Evolutionary conservation across 2,329 filamentous ascomycete species (phyloP).

Genomic region (Xylaria sp.): DNA sequence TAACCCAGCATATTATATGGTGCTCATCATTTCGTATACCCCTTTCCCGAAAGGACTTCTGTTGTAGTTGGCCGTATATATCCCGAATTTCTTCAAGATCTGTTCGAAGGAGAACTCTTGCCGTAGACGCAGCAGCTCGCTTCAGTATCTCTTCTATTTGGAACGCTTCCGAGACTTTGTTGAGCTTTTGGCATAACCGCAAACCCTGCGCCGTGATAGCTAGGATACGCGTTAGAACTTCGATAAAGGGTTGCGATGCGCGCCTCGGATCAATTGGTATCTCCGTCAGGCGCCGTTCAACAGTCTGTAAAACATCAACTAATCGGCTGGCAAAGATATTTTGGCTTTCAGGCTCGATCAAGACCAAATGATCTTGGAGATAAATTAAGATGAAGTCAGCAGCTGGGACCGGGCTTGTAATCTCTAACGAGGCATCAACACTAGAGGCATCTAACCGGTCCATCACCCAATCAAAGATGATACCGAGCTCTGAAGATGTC

Average conservation of each 20-base stretch:
- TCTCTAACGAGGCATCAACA: conserved; percentile 30
- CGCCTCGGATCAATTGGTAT: conserved; percentile 26
- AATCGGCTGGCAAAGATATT: conserved; percentile 58
- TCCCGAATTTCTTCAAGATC: conserved; percentile 58
- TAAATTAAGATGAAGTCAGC: conserved; percentile 62
- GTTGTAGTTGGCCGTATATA: conserved; percentile 62
- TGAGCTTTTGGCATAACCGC: conserved; percentile 56
- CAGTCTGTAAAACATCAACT: conserved; percentile 56
- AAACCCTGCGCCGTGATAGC: conserved; percentile 55
- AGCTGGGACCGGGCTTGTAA: conserved; percentile 48
- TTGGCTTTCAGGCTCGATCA: conserved; percentile 51
- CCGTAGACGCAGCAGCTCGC: conserved; percentile 53
- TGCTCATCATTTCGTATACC: conserved; percentile 63
- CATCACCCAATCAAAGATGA: conserved; percentile 68
- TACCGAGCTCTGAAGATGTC: conserved; percentile 70
- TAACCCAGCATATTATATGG: conserved; percentile 66
- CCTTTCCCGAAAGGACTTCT: conserved; percentile 57
- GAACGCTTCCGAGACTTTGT: conserved; percentile 52
- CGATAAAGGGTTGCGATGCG: conserved; percentile 50
- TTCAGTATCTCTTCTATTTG: conserved; percentile 63
- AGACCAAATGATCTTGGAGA: conserved; percentile 56
- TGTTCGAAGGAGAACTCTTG: conserved; percentile 55
- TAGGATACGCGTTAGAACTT: conserved; percentile 53
- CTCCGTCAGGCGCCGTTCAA: conserved; percentile 54
- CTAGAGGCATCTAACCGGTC: conserved; percentile 55